phyloP scores from a whole-genome alignment of 208 protist genomes.

The Acanthamoeba healyi region DNA sequence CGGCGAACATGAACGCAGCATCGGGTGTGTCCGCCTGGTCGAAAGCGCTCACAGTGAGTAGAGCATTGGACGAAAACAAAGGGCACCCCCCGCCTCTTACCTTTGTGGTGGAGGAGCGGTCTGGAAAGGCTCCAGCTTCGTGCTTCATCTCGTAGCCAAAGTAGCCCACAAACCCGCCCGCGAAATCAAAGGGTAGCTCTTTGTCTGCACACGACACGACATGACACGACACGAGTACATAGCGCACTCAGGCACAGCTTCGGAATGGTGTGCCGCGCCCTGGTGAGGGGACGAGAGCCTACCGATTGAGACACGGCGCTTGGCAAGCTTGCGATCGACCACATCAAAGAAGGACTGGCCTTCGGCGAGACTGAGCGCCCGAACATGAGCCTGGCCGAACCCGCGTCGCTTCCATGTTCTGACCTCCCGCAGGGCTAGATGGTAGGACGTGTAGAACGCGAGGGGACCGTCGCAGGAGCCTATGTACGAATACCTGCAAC shows the following conservation, averaged over 20 bases:
- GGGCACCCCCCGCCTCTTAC: too few relatives aligned
- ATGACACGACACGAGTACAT: neutral
- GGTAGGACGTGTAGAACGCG: neutral
- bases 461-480: neutral
- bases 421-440: neutral
- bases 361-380: neutral
- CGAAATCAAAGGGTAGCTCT: slow-evolving; percentile 59
- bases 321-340: neutral
- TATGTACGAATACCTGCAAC: slow-evolving; percentile 11
- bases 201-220: neutral
- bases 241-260: too few relatives aligned
- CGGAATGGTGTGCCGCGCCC: too few relatives aligned
- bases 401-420: neutral
- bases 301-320: neutral
- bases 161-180: slow-evolving; percentile 55
- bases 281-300: neutral
- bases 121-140: neutral
- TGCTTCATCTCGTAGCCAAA: slow-evolving; percentile 77
- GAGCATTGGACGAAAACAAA: neutral
- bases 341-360: neutral
- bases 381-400: neutral
- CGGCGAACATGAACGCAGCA: slow-evolving; percentile 63
- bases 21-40: neutral
- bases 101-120: neutral
- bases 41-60: too few relatives aligned